Base-by-base conservation (phyloP, 257 asterid genomes). In the Mitragyna speciosa region DNA sequence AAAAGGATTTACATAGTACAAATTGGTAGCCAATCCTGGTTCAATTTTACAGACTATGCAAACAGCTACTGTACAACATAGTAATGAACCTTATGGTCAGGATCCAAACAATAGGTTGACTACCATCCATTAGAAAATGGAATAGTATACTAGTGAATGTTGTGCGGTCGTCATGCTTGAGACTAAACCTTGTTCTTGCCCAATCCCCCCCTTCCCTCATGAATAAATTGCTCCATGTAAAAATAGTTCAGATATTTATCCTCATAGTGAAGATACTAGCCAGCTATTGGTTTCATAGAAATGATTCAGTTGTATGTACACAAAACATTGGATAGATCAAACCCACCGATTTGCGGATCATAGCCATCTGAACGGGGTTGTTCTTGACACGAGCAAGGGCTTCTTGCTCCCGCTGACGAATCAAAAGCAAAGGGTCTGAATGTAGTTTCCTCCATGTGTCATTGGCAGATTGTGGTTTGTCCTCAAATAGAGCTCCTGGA, bases 381-480 rank as follows among this genome's bases (percentile, higher is more conserved):
- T 96, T 96, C 88, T 88, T 93, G 79, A 96, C 92, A 75, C 92
- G 98, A 76, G 95, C 89, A 73, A 96, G 97, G 54, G 99, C 96
- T 85, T 96, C 97, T 85, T 96, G 99, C 87, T 96, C 99, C 82
- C 91, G 87, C 87, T 90, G 97, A 59, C 97, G 96, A 79, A 96
- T 96, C 90, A 94, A 77, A 82, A 94, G 98, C 91, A 94, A 81
- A 76, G 98, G 99, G 83, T 96, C 98, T 9, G 98, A 88, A 84
- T 91, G 97, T 76, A 96, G 97, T 84, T 96, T 96, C 87, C 99
- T 94, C 99, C 98, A 96, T 15, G 99, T 81, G 84, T 94, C 99
- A 78, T 92, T 93, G 63, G 99, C 92, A n/a, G 98, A 88, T 80
- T 90, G 95, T 12, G 97, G 96, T 85, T 92, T 93, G 36, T 92